Evolutionary conservation across 2,329 filamentous ascomycete genomes (phyloP), one percentile per base, ranked within the genome.

Genomic region (Colletotrichum liaoningense): DNA sequence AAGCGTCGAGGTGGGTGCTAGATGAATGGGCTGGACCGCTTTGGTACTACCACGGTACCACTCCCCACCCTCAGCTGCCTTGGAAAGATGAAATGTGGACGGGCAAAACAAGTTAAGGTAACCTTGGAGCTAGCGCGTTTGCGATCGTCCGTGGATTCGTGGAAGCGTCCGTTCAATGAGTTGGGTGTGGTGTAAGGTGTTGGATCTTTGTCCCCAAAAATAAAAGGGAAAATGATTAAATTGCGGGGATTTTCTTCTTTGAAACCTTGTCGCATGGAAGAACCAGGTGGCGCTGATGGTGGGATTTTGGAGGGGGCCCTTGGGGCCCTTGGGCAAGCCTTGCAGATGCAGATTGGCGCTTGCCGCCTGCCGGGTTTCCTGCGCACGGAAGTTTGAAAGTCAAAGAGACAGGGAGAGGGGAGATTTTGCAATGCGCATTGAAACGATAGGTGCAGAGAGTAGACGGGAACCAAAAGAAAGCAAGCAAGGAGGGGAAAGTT

Each of bases 241-340:
- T 66, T 66, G 67, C 62, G 67, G 71, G 62, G 70, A 56, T 24
- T 35, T n/a, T n/a, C 38, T 42, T 42, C 38, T 49, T 19, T 65
- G 67, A 71, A 57, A 71, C 60, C 56, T 26, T 66, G 67, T 12
- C 16, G 60, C 71, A 73, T 73, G 71, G 71, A 35, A 73, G 49
- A 66, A 62, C 60, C 71, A 73, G 70, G 71, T 49, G 49, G 62
- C 26, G 9, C 46, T 24, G n/a, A 59, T 46, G n/a, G n/a, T 26
- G 65, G 22, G 58, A 11, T 26, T 28, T 12, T 22, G 33, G 33
- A 3, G 30, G 30, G 30, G 30, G 30, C 1, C 11, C 33, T 35
- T 35, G 33, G 33, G 33, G 33, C 33, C 33, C 11, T 12, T 19
- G 14, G 57, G 58, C 14, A 60, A 52, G 70, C 63, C 42, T 58